phyloP scores from a whole-genome alignment of 2,329 filamentous ascomycete genomes.

The Niveomyces coronatus region DNA sequence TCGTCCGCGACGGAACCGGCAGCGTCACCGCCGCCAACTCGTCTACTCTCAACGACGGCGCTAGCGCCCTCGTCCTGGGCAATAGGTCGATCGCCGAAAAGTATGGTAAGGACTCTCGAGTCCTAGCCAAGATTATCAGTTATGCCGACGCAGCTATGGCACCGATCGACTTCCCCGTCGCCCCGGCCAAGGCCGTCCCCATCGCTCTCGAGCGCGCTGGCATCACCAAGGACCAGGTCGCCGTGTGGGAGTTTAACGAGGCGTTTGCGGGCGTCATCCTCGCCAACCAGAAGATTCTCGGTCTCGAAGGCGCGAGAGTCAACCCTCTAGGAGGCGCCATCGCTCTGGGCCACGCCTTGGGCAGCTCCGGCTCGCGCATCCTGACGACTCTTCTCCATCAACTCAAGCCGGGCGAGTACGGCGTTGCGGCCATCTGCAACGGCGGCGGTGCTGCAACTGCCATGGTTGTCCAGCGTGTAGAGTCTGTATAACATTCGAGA shows the following conservation, averaged over 20 bases:
- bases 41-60: conserved; percentile 90
- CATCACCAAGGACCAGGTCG: conserved; percentile 82
- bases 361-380: conserved; percentile 87
- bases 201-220: conserved; percentile 81
- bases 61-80: conserved; percentile 76
- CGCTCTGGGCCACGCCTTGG: conserved; percentile 81
- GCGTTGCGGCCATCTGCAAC: conserved; percentile 93
- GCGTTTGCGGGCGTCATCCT: conserved; percentile 94
- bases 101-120: conserved; percentile 66
- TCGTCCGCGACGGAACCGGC: conserved; percentile 73
- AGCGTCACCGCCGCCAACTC: conserved; percentile 93
- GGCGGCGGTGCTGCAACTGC: conserved; percentile 88
- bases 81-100: conserved; percentile 71
- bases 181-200: conserved; percentile 84
- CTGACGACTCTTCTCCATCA: conserved; percentile 85
- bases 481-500: conserved; percentile 45
- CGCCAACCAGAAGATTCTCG: conserved; percentile 86
- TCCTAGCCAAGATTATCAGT: conserved; percentile 77
- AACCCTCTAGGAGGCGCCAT: conserved; percentile 89
- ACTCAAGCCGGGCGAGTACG: conserved; percentile 84
- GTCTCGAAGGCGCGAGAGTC: conserved; percentile 66
- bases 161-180: conserved; percentile 87
- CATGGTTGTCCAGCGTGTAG: conserved; percentile 78
- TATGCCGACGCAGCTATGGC: conserved; percentile 86
- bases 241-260: conserved; percentile 98